These are phyloP conservation scores for Seiridium unicorne DNA, from an alignment of 2,329 filamentous ascomycete genomes.

Conservation along the genomic window DNA sequence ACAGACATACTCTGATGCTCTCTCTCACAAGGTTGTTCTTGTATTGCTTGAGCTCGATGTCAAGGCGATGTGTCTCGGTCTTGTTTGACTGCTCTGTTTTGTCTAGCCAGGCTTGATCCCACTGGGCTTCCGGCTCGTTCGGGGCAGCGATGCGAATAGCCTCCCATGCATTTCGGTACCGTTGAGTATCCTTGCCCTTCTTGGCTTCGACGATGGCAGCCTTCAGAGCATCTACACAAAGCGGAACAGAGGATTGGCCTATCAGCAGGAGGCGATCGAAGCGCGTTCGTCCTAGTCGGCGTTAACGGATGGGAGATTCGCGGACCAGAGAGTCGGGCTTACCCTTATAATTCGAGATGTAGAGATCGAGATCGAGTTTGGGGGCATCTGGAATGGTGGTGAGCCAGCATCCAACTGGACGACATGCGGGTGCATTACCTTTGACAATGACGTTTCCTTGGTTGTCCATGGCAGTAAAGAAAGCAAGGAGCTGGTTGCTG, in stretches of 20 bases:
- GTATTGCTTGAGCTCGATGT: slow-evolving; percentile 84
- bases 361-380: slow-evolving; percentile 88
- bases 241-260: slow-evolving; percentile 71
- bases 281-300: slow-evolving; percentile 70
- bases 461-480: slow-evolving; percentile 45
- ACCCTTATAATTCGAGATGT: slow-evolving; percentile 88
- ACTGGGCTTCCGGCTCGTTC: slow-evolving; percentile 62
- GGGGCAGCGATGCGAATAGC: slow-evolving; percentile 64
- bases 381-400: slow-evolving; percentile 61
- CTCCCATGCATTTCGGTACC: slow-evolving; percentile 69
- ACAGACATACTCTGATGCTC: slow-evolving; percentile 73
- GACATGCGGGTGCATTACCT: slow-evolving; percentile 31
- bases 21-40: slow-evolving; percentile 98
- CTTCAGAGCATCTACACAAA: slow-evolving; percentile 79
- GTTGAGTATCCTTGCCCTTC: slow-evolving; percentile 66
- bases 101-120: slow-evolving; percentile 76
- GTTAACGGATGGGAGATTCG: slow-evolving; percentile 10
- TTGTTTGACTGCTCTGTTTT: slow-evolving; percentile 64
- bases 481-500: slow-evolving; percentile 30
- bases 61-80: slow-evolving; percentile 71
- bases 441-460: slow-evolving; percentile 46
- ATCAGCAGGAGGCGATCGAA: slow-evolving; percentile 81
- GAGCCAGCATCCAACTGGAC: neutral
- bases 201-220: slow-evolving; percentile 76
- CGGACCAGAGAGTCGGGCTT: slow-evolving; percentile 22